Evolutionary conservation across 371 early-diverging fungal genomes (phyloP), one percentile per base, ranked within the genome.

Genomic region (Mucor piriformis): DNA sequence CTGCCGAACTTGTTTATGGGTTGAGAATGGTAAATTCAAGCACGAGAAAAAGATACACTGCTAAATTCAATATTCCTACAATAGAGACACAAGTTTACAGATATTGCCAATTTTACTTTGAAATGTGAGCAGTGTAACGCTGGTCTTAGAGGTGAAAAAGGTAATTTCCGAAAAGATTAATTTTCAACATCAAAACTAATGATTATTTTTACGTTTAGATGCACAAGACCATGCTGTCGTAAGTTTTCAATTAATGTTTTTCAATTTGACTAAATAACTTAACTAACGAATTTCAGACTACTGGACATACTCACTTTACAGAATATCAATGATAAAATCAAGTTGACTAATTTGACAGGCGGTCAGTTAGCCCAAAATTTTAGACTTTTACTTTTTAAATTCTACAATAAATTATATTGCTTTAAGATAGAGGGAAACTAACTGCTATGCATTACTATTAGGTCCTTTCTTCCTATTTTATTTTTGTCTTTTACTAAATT

Each of bases 111-210:
- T 16, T 86, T 86, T 46, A 84, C 82, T 1, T 65, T 86, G 0
- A 73, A 72, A 33, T 86, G 86, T 47, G 66, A 82, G 15, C 54
- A 73, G 20, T 86, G 86, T 59, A 66, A 67, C 16, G 62, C 50
- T 8, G 84, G 84, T n/a, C 57, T 86, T 21, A 70, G 73, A 40
- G 86, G 86, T 34, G 80, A 86, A 64, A 83, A 81, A 69, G 86
- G 83, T 73, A 74, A 68, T 34, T 62, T 54, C 37, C 24, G 10
- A 25, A n/a, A 52, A 25, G 32, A 10, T 16, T 15, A 24, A 23
- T 23, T 23, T 23, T n/a, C n/a, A n/a, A n/a, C n/a, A n/a, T n/a
- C n/a, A n/a, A n/a, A n/a, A n/a, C n/a, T n/a, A n/a, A n/a, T n/a
- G n/a, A 29, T 29, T 1, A 29, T 29, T 1, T 29, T 29, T n/a